Base-by-base conservation (phyloP, 2,329 filamentous ascomycete genomes). In the Septoria linicola region DNA sequence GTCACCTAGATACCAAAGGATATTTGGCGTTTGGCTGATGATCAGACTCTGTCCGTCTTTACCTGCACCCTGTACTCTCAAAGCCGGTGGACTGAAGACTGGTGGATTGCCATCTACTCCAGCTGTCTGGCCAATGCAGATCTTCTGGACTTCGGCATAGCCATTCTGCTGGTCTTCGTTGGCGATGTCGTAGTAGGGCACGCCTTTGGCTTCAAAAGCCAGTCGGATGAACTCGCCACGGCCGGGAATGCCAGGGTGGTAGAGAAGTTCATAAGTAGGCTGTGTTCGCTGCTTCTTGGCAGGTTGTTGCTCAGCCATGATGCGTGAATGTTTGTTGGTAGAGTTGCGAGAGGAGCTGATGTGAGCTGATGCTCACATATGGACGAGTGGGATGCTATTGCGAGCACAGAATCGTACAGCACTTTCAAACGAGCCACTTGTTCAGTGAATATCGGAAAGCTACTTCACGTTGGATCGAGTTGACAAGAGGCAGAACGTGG, bases 151-250 rank as follows among this genome's bases (percentile, higher is more conserved):
- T 1, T 71, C 59, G 1, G 73, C 61, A 39, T 80, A 71, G 48
- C 80, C 84, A n/a, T 76, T 70, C 23, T 79, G 65, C 10, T 55
- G 48, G 19, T 57, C 37, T 58, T 68, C 66, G 58, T 77, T 78
- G 49, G 78, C 76, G 2, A 76, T 73, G 71, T 91, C 87, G 19
- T 69, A 80, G 73, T 89, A 91, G 3, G 77, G 67, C 1, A 80
- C 80, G 14, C 78, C 78, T 16, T 81, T 76, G 45, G 86, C 85
- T 71, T 91, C 87, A 59, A 92, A 81, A 13, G 78, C 77, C 8
- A 92, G 79, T 17, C 88, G 86, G 64, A 90, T 72, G 67, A 82
- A 81, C 66, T 92, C 88, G 55, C 83, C 88, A 41, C 88, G 84
- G 34, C 88, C 88, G 27, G 88, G 88, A 20, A 89, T 72, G 14